These are phyloP conservation scores for Russula emetica DNA, from an alignment of 768 basidiomycete species.

Conservation along the genomic window DNA sequence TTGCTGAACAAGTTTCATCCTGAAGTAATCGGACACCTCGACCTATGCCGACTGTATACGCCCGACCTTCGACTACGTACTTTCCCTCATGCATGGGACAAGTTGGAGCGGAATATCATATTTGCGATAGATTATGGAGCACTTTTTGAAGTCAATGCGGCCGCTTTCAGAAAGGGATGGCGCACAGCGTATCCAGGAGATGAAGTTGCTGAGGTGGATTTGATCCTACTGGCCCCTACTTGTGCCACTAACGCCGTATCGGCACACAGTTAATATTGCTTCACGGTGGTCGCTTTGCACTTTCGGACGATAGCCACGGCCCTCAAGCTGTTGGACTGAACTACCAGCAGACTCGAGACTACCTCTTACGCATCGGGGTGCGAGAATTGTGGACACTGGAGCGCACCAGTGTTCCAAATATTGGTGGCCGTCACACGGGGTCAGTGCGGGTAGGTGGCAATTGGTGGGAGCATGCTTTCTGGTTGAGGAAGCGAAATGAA, in stretches of 20 bases:
- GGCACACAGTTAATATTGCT: conserved; percentile 59
- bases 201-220: conserved; percentile 68
- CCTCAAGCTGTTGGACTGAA: conserved; percentile 84
- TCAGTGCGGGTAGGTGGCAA: conserved; percentile 45
- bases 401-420: conserved; percentile 39
- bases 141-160: conserved; percentile 88
- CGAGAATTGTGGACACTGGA: conserved; percentile 62
- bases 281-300: conserved; percentile 65
- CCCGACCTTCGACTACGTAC: conserved; percentile 56
- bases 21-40: conserved; percentile 89
- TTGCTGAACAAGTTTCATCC: conserved; percentile 70
- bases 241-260: not conserved
- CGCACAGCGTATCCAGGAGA: conserved; percentile 71
- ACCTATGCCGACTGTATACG: conserved; percentile 83
- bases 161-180: conserved; percentile 93
- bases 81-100: conserved; percentile 56
- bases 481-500: conserved; percentile 35
- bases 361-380: conserved; percentile 59
- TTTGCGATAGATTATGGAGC: conserved; percentile 79
- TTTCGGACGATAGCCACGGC: conserved; percentile 97
- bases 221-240: conserved; percentile 24
- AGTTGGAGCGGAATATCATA: conserved; percentile 68
- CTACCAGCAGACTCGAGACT: conserved; percentile 61
- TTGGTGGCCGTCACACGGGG: conserved; percentile 43
- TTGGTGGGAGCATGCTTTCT: conserved; percentile 61